Conservation (phyloP, 2,329 filamentous ascomycete genomes). For the Alternaria postmessia region DNA sequence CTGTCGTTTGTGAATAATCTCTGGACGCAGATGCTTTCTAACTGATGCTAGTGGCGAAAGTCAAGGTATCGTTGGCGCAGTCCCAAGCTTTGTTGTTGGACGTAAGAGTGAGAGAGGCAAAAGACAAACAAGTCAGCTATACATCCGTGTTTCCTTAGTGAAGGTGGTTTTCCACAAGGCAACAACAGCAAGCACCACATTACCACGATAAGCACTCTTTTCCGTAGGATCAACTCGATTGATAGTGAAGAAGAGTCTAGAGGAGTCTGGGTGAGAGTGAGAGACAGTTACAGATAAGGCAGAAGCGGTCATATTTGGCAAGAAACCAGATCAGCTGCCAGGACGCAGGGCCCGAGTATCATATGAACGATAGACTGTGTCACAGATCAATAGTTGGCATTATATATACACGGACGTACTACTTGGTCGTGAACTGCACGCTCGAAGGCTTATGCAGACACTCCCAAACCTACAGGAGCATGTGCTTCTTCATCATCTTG, state of each 20-base stretch:
- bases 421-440: background rate
- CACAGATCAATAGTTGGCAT: background rate
- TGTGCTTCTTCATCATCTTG: slow-evolving; percentile 3
- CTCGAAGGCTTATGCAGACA: slow-evolving; percentile 7
- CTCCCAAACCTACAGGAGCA: slow-evolving; percentile 39
- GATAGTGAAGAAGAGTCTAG: slow-evolving; percentile 13
- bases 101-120: slow-evolving; percentile 6
- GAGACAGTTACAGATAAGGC: background rate
- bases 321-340: background rate
- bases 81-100: background rate
- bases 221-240: background rate
- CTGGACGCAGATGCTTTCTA: background rate
- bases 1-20: background rate
- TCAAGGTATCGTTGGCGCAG: background rate
- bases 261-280: slow-evolving; percentile 21
- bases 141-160: slow-evolving; percentile 14
- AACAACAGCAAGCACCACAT: slow-evolving; percentile 17
- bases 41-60: background rate
- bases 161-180: slow-evolving; percentile 10
- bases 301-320: background rate
- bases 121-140: slow-evolving; percentile 5
- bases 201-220: slow-evolving; percentile 13
- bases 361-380: background rate
- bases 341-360: background rate
- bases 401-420: background rate